phyloP scores from a whole-genome alignment of 768 basidiomycete species.

The Suillus luteus region DNA sequence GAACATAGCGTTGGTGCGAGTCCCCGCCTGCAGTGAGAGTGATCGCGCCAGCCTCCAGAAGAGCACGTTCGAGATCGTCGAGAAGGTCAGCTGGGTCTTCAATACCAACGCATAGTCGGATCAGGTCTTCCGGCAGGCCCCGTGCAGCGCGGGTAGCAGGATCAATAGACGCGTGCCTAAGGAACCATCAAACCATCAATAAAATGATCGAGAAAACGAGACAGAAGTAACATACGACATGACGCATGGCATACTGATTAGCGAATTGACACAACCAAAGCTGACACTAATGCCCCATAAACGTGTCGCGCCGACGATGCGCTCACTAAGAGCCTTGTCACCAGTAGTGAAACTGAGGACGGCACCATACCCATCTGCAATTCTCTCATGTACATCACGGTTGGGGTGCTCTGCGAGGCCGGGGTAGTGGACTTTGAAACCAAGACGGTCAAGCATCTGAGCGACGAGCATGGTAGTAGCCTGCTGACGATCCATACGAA shows the following conservation, averaged over 20 bases:
- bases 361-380: constrained; percentile 89
- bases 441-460: constrained; percentile 78
- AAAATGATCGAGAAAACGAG: constrained; percentile 10
- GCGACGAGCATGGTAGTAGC: constrained; percentile 81
- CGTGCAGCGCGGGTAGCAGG: constrained; percentile 93
- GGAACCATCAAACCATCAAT: constrained; percentile 5
- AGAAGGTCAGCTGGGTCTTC: constrained; percentile 92
- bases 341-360: constrained; percentile 95
- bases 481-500: constrained; percentile 96
- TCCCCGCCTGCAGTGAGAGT: constrained; percentile 52
- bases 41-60: constrained; percentile 91
- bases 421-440: constrained; percentile 92
- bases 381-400: constrained; percentile 85
- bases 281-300: constrained; percentile 98
- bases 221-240: constrained; percentile 83
- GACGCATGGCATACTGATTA: constrained; percentile 98
- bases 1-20: constrained; percentile 49
- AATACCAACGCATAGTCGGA: constrained; percentile 97
- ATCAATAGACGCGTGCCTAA: constrained; percentile 96
- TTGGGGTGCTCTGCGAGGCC: constrained; percentile 83
- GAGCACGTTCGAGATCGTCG: constrained; percentile 92
- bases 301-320: constrained; percentile 88
- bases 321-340: constrained; percentile 86
- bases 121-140: constrained; percentile 97
- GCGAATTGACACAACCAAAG: constrained; percentile 96